These are phyloP conservation scores for Ambispora gerdemannii DNA, from an alignment of 192 early-diverging fungal species.

Conservation along the genomic window DNA sequence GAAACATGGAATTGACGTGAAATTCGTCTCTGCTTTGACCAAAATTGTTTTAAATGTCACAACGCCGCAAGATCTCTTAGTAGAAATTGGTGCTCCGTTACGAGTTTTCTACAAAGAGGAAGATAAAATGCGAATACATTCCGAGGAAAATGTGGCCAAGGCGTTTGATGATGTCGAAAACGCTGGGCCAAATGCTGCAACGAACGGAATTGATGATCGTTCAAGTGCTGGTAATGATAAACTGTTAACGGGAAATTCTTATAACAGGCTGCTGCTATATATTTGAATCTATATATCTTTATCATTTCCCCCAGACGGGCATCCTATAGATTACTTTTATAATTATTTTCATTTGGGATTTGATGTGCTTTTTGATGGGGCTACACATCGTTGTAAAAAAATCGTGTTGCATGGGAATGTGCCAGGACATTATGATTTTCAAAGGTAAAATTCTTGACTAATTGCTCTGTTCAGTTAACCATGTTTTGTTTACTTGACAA, in stretches of 20 bases:
- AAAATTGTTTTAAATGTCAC: conserved; percentile 49
- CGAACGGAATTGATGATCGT: conserved; percentile 21
- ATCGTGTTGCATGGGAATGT: conserved; percentile 70
- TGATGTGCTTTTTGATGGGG: conserved; percentile 69
- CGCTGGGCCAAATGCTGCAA: conserved; percentile 22
- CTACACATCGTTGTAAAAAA: conserved; percentile 65
- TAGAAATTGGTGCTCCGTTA: conserved; percentile 64
- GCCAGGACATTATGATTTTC: conserved; percentile 68
- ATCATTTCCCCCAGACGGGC: conserved; percentile 4
- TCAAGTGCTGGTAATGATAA: conserved; percentile 5
- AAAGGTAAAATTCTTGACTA: no score
- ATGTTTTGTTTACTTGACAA: no score
- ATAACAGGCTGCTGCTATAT: no score
- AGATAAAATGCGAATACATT: conserved; percentile 72
- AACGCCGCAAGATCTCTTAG: conserved; percentile 67
- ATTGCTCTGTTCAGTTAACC: no score
- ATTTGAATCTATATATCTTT: not conserved
- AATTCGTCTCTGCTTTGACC: conserved; percentile 17
- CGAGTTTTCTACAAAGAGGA: conserved; percentile 64
- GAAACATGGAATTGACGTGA: conserved; percentile 17
- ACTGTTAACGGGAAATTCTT: no score
- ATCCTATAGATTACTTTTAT: conserved; percentile 69
- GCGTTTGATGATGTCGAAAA: conserved; percentile 41
- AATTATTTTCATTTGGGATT: conserved; percentile 75
- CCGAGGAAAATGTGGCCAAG: conserved; percentile 36